phyloP scores from a whole-genome alignment of 2,329 filamentous ascomycete genomes.

The Neonectria hederae region DNA sequence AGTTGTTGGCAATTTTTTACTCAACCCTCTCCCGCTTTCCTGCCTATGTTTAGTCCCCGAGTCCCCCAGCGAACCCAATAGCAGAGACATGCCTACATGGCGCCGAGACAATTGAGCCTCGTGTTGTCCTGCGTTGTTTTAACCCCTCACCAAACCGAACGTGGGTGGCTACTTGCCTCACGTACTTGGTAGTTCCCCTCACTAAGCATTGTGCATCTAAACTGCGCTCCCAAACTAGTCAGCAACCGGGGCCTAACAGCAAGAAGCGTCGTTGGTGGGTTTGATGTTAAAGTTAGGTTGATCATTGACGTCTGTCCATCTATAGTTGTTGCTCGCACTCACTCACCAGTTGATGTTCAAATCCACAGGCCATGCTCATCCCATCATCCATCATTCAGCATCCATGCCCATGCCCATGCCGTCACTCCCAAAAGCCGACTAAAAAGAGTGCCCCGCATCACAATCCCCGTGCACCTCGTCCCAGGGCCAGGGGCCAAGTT shows the following conservation, averaged over 20 bases:
- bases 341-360: not conserved
- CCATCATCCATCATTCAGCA: not conserved
- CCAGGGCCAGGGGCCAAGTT: constrained; percentile 24
- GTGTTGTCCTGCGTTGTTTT: constrained; percentile 26
- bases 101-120: constrained; percentile 31
- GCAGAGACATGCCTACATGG: constrained; percentile 31
- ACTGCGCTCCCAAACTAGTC: constrained; percentile 5
- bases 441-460: constrained; percentile 41
- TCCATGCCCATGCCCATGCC: constrained; percentile 34
- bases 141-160: constrained; percentile 38
- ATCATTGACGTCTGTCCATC: constrained; percentile 7
- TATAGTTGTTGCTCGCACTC: not conserved
- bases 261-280: constrained; percentile 24
- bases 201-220: constrained; percentile 21
- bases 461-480: constrained; percentile 31
- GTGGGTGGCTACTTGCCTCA: not conserved
- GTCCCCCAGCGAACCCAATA: constrained; percentile 20
- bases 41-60: constrained; percentile 20
- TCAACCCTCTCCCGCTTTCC: constrained; percentile 18
- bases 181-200: constrained; percentile 16
- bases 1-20: constrained; percentile 17
- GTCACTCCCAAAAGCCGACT: constrained; percentile 38
- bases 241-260: constrained; percentile 22
- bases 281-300: constrained; percentile 25
- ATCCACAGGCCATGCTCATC: not conserved